A percentile compares a stretch with the other conserved stretches of the same genome.
Evolutionary conservation across 192 early-diverging fungal species (phyloP).

Genomic region (Polychytrium aggregatum): DNA sequence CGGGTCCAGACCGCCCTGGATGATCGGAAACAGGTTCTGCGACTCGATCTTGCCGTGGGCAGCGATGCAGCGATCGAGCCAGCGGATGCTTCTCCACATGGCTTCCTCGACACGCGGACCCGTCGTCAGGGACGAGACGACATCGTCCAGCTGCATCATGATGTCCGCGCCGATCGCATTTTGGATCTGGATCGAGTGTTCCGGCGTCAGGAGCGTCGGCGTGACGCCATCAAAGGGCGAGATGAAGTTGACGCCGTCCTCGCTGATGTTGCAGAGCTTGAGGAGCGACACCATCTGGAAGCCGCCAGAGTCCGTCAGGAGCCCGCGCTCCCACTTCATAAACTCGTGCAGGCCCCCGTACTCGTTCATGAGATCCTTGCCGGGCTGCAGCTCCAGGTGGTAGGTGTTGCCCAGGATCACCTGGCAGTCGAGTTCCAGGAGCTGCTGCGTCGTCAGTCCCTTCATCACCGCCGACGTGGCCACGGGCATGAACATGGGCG

Average conservation of each 20-base stretch:
- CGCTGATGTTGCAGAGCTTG: slow-evolving; percentile 71
- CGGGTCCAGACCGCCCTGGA: slow-evolving; percentile 71
- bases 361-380: slow-evolving; percentile 60
- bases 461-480: slow-evolving; percentile 78
- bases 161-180: slow-evolving; percentile 82
- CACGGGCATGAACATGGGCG: slow-evolving; percentile 84
- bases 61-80: slow-evolving; percentile 74
- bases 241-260: slow-evolving; percentile 75
- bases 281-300: slow-evolving; percentile 88
- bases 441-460: slow-evolving; percentile 65
- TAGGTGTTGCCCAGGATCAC: slow-evolving; percentile 84
- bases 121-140: slow-evolving; percentile 69
- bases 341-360: slow-evolving; percentile 69
- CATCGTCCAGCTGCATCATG: slow-evolving; percentile 89
- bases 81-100: slow-evolving; percentile 78
- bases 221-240: slow-evolving; percentile 69
- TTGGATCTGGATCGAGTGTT: slow-evolving; percentile 76
- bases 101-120: slow-evolving; percentile 79
- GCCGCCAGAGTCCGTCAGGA: slow-evolving; percentile 55
- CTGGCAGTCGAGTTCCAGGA: slow-evolving; percentile 64
- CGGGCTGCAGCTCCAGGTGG: slow-evolving; percentile 56
- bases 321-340: slow-evolving; percentile 68
- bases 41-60: slow-evolving; percentile 56
- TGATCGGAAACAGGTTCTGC: slow-evolving; percentile 82
- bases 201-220: slow-evolving; percentile 71